These are phyloP conservation scores for Sugiyamaella novakii DNA, from an alignment of 1,139 yeast genomes.

Conservation along the genomic window DNA sequence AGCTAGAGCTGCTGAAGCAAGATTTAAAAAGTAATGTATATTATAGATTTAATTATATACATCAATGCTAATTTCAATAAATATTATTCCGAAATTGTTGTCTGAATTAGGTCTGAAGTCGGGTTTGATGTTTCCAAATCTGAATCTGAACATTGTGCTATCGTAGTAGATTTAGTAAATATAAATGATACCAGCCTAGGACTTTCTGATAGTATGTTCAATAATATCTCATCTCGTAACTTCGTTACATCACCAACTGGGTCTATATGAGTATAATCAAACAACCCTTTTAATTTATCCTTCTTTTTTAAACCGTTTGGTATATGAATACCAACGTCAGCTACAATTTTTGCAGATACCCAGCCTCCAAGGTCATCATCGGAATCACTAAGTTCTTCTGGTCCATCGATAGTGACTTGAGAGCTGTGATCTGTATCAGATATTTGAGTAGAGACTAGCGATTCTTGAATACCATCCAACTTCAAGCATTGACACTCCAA, in stretches of 20 bases:
- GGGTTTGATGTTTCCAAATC: not conserved
- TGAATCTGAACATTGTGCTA: too few species aligned
- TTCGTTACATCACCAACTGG: constrained; percentile 40
- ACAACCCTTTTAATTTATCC: constrained; percentile 53
- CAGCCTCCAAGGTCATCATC: constrained; percentile 43
- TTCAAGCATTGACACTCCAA: constrained; percentile 65
- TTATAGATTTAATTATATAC: constrained; percentile 3
- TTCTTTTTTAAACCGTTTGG: constrained; percentile 32
- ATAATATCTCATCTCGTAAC: constrained; percentile 19
- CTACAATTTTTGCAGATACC: constrained; percentile 52
- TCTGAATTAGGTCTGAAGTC: not conserved
- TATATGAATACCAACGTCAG: constrained; percentile 33
- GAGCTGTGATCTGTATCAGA: not conserved
- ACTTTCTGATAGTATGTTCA: constrained; percentile 8
- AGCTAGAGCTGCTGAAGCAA: constrained; percentile 95
- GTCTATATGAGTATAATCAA: constrained; percentile 63
- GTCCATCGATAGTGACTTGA: constrained; percentile 21
- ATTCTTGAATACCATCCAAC: not conserved
- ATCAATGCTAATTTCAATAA: too few species aligned
- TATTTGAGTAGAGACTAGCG: not conserved
- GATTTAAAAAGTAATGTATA: constrained; percentile 48
- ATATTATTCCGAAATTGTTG: not conserved
- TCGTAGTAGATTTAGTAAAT: constrained; percentile 26
- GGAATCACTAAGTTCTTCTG: constrained; percentile 22
- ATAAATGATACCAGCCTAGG: constrained; percentile 20